Percentiles rank a stretch among this genome's conserved stretches.
phyloP scores from a whole-genome alignment of 345 rosid genomes.

The Gossypium bickii region DNA sequence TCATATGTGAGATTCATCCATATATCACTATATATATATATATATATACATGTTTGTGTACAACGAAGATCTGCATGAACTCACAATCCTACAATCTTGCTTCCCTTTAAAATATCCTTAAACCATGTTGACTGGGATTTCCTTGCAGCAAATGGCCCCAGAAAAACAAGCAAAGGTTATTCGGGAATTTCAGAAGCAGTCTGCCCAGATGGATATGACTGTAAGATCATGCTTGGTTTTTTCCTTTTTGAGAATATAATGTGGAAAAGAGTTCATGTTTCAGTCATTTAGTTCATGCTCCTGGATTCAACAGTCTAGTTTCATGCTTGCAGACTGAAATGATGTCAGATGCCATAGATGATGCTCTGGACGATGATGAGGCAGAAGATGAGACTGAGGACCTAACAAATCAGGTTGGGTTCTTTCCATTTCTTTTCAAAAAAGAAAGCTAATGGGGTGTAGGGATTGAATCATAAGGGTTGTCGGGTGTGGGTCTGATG shows the following conservation, averaged over 20 bases:
- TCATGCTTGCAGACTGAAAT: slow-evolving; percentile 68
- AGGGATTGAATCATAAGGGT: neutral
- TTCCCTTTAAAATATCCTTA: neutral
- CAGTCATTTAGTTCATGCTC: slow-evolving; percentile 4
- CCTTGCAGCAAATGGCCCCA: slow-evolving; percentile 90
- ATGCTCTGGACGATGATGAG: slow-evolving; percentile 81
- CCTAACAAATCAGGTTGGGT: slow-evolving; percentile 74
- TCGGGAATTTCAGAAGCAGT: slow-evolving; percentile 85
- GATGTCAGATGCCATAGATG: slow-evolving; percentile 94
- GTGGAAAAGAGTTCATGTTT: slow-evolving; percentile 6
- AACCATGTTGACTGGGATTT: slow-evolving; percentile 6
- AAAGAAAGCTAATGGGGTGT: neutral
- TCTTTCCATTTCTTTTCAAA: neutral
- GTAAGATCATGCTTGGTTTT: slow-evolving; percentile 43
- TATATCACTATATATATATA: neutral
- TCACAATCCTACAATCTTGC: neutral
- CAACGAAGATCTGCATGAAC: neutral
- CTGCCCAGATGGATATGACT: slow-evolving; percentile 96
- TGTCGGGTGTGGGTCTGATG: neutral
- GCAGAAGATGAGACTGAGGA: slow-evolving; percentile 97
- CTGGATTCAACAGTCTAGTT: slow-evolving; percentile 17
- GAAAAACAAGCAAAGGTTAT: slow-evolving; percentile 74
- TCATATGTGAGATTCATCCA: neutral
- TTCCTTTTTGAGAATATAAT: slow-evolving; percentile 5
- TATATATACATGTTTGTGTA: neutral